These are phyloP conservation scores for Annona cherimola DNA, from an alignment of 164 flowering plant species.

Conservation along the genomic window DNA sequence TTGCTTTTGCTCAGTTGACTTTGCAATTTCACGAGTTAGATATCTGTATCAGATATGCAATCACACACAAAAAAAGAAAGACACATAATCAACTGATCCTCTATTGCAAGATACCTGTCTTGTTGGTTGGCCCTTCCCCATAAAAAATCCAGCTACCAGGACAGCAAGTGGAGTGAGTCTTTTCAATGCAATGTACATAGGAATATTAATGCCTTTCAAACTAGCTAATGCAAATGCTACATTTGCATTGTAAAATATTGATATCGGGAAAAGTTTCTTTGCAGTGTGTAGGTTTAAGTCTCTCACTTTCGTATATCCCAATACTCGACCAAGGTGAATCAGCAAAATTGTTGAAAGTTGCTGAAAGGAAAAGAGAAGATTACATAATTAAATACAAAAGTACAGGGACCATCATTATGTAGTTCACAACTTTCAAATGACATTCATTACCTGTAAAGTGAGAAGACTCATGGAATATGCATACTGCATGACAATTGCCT, in stretches of 20 bases:
- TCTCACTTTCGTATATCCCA: constrained; percentile 66
- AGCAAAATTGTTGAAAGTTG: constrained; percentile 85
- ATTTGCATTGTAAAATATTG: constrained; percentile 91
- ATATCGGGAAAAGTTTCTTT: constrained; percentile 70
- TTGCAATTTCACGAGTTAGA: too few species aligned
- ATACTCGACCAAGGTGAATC: constrained; percentile 68
- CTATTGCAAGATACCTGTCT: constrained; percentile 48
- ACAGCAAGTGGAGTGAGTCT: constrained; percentile 99
- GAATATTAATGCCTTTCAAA: constrained; percentile 97
- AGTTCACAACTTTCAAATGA: neutral
- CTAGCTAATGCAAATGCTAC: constrained; percentile 98
- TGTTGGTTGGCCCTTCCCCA: constrained; percentile 84
- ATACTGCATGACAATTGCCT: constrained; percentile 91
- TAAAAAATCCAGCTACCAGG: constrained; percentile 71
- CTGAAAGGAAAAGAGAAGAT: constrained; percentile 27
- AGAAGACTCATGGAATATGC: constrained; percentile 89
- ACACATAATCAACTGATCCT: neutral
- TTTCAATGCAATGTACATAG: constrained; percentile 97
- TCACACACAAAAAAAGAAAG: neutral
- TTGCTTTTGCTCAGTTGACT: too few species aligned
- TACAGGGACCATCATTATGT: neutral
- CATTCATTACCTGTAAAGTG: constrained; percentile 58
- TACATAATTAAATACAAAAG: constrained; percentile 7
- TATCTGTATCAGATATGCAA: too few species aligned
- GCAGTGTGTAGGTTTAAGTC: constrained; percentile 55